Evolutionary conservation across 495 filamentous ascomycete species (phyloP).

Genomic region (Stereocaulon alpinum): DNA sequence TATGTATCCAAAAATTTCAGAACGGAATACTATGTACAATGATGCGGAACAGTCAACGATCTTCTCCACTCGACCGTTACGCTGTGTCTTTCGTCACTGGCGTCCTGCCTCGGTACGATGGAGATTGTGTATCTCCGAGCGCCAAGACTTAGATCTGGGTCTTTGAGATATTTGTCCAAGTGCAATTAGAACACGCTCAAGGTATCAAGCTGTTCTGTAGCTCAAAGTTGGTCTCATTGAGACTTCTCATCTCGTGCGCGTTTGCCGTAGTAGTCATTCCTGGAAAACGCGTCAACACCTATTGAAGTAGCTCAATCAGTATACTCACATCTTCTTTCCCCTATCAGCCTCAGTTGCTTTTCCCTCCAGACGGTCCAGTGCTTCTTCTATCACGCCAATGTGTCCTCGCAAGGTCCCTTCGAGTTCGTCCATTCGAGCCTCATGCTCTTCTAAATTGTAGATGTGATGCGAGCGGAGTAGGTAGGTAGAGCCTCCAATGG

Average conservation of each 20-base stretch:
- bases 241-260: conserved; percentile 20
- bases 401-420: conserved; percentile 39
- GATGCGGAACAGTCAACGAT: neutral
- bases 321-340: conserved; percentile 23
- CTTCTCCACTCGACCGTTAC: neutral
- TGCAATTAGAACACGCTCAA: neutral
- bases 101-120: neutral
- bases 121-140: conserved; percentile 7
- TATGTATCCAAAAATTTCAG: no score
- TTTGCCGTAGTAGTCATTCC: conserved; percentile 24
- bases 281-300: neutral
- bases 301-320: no score
- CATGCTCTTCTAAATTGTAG: conserved; percentile 36
- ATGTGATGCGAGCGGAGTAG: conserved; percentile 30
- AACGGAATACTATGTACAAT: neutral
- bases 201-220: neutral
- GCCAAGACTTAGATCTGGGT: conserved; percentile 1
- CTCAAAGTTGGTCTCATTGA: neutral
- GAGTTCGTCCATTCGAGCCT: conserved; percentile 37
- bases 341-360: conserved; percentile 23
- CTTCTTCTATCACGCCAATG: conserved; percentile 37
- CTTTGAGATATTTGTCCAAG: neutral
- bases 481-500: conserved; percentile 27
- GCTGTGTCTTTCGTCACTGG: neutral
- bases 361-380: conserved; percentile 31